phyloP scores from a whole-genome alignment of 192 early-diverging fungal genomes.

The Rhizophagus sp. region DNA sequence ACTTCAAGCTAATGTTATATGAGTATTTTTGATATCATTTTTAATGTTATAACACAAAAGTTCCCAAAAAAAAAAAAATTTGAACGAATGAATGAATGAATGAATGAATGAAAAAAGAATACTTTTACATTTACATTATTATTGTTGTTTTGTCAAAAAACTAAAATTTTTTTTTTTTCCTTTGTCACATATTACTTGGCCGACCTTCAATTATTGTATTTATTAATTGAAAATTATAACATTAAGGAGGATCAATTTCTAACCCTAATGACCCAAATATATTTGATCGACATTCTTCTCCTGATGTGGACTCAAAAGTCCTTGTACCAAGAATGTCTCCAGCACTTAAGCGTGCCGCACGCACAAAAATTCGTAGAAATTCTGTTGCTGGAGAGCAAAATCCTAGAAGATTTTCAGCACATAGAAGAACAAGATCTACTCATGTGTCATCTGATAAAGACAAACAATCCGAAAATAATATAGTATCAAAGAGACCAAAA shows the following conservation, averaged over 20 bases:
- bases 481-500: background rate
- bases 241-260: background rate
- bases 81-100: too few relatives aligned
- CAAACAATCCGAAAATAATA: background rate
- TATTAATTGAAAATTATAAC: background rate
- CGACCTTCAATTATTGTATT: background rate
- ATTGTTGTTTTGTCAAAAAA: background rate
- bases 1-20: too few relatives aligned
- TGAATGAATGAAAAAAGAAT: too few relatives aligned
- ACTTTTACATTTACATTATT: too few relatives aligned
- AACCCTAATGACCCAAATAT: slow-evolving; percentile 17
- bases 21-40: too few relatives aligned
- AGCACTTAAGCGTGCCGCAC: slow-evolving; percentile 45
- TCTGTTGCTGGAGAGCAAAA: slow-evolving; percentile 35
- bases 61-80: too few relatives aligned
- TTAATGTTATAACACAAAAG: too few relatives aligned
- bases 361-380: slow-evolving; percentile 56
- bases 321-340: slow-evolving; percentile 42
- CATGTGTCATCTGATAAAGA: slow-evolving; percentile 2
- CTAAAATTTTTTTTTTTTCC: background rate
- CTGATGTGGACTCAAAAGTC: slow-evolving; percentile 40
- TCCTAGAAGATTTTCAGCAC: slow-evolving; percentile 4
- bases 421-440: slow-evolving; percentile 32
- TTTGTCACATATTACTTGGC: background rate
- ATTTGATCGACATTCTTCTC: slow-evolving; percentile 48